Conservation (phyloP, 805 yeast species). For the Candida cerambycidarum region DNA sequence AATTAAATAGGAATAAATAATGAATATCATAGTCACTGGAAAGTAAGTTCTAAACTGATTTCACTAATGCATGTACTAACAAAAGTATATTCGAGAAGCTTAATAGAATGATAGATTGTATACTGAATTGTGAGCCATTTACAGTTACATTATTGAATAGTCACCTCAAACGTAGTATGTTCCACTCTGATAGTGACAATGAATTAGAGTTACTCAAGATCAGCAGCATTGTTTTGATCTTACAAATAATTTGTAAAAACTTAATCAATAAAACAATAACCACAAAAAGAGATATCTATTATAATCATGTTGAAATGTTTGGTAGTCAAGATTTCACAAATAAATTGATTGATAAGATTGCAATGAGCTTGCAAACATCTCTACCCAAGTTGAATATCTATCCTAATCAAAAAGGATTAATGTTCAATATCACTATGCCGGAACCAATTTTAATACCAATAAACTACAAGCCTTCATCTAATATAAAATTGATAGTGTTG, state of each 20-base stretch:
- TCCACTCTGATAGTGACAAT: conserved; percentile 2
- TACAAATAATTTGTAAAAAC: conserved; percentile 3
- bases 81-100: background rate
- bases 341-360: conserved; percentile 35
- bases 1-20: too few relatives aligned
- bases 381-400: conserved; percentile 43
- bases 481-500: conserved; percentile 19
- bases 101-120: background rate
- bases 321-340: conserved; percentile 43
- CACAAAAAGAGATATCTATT: conserved; percentile 58
- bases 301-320: conserved; percentile 56
- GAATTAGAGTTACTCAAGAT: conserved; percentile 4
- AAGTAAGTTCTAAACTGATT: background rate
- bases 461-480: background rate
- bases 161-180: background rate
- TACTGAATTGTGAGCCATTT: background rate
- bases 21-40: background rate
- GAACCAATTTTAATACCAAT: conserved; percentile 24
- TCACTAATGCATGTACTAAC: background rate
- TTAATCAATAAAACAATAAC: conserved; percentile 17
- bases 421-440: conserved; percentile 28
- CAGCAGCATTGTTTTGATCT: background rate
- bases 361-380: conserved; percentile 36
- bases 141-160: background rate
- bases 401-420: conserved; percentile 58